These are phyloP conservation scores for Aspergillus udagawae DNA, from an alignment of 2,329 filamentous ascomycete species.

Conservation along the genomic window DNA sequence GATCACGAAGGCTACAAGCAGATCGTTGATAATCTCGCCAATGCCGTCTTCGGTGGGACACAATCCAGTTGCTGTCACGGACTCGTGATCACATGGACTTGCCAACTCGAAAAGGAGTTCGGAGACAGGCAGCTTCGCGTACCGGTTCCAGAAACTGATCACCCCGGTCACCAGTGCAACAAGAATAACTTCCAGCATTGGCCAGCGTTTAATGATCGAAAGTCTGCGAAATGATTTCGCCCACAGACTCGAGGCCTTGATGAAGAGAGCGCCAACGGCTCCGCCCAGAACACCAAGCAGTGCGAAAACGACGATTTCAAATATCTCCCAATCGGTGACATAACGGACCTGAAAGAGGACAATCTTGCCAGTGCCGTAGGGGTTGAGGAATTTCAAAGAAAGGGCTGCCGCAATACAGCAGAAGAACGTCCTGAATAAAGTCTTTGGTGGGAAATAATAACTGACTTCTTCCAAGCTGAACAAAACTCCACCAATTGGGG, in stretches of 20 bases:
- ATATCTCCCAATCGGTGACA: constrained; percentile 84
- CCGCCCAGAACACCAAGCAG: constrained; percentile 84
- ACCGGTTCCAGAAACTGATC: constrained; percentile 87
- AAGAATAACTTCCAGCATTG: constrained; percentile 80
- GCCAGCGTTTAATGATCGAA: constrained; percentile 72
- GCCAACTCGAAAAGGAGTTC: constrained; percentile 88
- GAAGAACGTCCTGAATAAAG: constrained; percentile 94
- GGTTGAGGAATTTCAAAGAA: constrained; percentile 90
- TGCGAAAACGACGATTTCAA: constrained; percentile 82
- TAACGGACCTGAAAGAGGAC: constrained; percentile 96
- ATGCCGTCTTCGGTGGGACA: constrained; percentile 77
- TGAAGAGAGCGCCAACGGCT: constrained; percentile 82
- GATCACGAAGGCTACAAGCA: constrained; percentile 77
- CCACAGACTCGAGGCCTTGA: constrained; percentile 91
- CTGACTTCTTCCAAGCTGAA: constrained; percentile 92
- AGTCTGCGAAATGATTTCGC: constrained; percentile 83
- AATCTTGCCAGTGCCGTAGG: constrained; percentile 93
- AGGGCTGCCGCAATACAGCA: constrained; percentile 91
- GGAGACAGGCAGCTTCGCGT: constrained; percentile 84
- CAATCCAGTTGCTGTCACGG: constrained; percentile 66
- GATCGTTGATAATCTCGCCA: constrained; percentile 66
- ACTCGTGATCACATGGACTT: constrained; percentile 70
- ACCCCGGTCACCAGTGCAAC: constrained; percentile 82
- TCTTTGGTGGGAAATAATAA: constrained; percentile 97
- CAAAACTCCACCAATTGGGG: constrained; percentile 81